Evolutionary conservation across 805 yeast genomes (phyloP), one percentile per base, ranked within the genome.

Genomic region (Spathaspora sp.): DNA sequence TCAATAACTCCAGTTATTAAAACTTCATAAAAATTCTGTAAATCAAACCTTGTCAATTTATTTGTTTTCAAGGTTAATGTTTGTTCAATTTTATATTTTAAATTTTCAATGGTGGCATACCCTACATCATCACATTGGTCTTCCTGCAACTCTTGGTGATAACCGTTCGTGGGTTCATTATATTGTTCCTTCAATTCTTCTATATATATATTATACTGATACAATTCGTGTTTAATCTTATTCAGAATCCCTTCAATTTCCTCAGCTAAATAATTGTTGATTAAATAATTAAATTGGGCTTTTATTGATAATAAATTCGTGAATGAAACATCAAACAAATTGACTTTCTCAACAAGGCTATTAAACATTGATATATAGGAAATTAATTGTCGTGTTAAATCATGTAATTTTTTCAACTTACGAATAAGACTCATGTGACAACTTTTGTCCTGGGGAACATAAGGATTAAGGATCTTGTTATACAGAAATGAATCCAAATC

Each of bases 161-260:
- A 11, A 12, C 31, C 43, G 7, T 38, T n/a, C 1, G 35, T n/a
- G 18, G 28, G 2, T 7, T 32, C 26, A 20, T 42, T 23, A 17
- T 47, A 10, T 26, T 51, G 32, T 29, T 29, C 32, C 8, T 29
- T 9, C 3, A 29, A 10, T 28, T 52, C 50, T n/a, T 52, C 53
- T 26, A 44, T 39, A 26, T 45, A 40, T 17, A 52, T 26, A 19
- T 53, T 51, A 43, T 50, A 53, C 16, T 53, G 48, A 12, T 53
- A 53, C 20, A 53, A 23, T 12, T 31, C 49, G 16, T 40, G 48
- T 12, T 39, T 50, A 3, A 54, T 49, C 5, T 46, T 29, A 16
- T 51, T 52, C 31, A 54, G 28, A n/a, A 50, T 35, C 6, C 48
- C 50, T 18, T 49, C 51, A 6, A 54, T 49, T 29, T 46, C 47